phyloP scores from a whole-genome alignment of 163 green algal genomes.

The Trebouxiophyceae sp. region DNA sequence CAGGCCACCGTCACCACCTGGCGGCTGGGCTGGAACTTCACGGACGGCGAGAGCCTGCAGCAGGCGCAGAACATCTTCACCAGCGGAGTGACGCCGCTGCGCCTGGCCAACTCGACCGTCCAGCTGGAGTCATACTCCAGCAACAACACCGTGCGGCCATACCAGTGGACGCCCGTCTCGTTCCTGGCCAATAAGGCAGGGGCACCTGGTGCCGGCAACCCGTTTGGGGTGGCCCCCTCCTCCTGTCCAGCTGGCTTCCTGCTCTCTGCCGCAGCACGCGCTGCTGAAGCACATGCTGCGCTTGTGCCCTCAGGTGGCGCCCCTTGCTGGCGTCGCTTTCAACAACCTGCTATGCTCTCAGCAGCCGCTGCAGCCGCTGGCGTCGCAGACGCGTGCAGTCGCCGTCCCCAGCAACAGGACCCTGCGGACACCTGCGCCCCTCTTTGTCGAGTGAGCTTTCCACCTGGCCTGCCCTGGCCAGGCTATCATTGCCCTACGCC shows the following conservation, averaged over 20 bases:
- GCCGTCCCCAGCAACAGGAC: neutral
- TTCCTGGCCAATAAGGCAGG: constrained; percentile 5
- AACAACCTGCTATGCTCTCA: constrained; percentile 37
- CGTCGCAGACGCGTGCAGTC: neutral
- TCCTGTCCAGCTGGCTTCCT: neutral
- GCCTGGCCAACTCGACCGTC: neutral
- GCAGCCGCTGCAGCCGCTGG: constrained; percentile 1
- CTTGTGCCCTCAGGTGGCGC: constrained; percentile 30
- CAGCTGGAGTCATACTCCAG: constrained; percentile 3
- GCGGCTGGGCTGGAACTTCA: constrained; percentile 36
- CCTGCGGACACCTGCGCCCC: neutral
- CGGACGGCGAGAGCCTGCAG: constrained; percentile 15
- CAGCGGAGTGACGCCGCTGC: constrained; percentile 15
- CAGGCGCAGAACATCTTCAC: constrained; percentile 26
- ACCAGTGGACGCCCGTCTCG: neutral
- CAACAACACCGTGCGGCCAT: constrained; percentile 1
- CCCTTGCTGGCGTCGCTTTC: constrained; percentile 25
- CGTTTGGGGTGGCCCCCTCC: neutral
- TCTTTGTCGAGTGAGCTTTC: constrained; percentile 1
- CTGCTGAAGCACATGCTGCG: constrained; percentile 6
- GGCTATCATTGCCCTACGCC: too few species aligned
- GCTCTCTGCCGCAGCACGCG: neutral
- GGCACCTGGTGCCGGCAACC: neutral
- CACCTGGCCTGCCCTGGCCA: too few species aligned
- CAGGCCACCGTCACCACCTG: too few species aligned